These are phyloP conservation scores for Trichophyton simii DNA, from an alignment of 2,329 filamentous ascomycete genomes.

Conservation along the genomic window DNA sequence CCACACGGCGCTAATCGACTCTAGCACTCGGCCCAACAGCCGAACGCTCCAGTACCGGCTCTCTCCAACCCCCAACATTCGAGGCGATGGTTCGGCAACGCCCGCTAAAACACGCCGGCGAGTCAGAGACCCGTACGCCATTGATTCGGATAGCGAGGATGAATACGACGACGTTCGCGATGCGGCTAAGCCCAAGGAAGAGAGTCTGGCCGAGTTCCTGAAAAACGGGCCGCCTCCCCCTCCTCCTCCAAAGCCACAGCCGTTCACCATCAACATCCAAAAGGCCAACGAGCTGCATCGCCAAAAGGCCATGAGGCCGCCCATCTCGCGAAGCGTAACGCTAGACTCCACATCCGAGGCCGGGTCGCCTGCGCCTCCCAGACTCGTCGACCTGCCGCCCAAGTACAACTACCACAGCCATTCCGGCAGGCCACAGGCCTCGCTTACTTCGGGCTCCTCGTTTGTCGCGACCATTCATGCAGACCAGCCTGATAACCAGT, in stretches of 20 bases:
- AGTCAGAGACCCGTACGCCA: slow-evolving; percentile 82
- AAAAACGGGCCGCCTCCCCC: slow-evolving; percentile 33
- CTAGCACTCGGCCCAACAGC: slow-evolving; percentile 22
- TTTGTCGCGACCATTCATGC: slow-evolving; percentile 11
- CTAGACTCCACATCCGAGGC: slow-evolving; percentile 21
- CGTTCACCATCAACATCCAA: slow-evolving; percentile 18
- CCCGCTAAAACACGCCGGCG: slow-evolving; percentile 64
- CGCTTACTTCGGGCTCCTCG: slow-evolving; percentile 18
- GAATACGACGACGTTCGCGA: slow-evolving; percentile 44
- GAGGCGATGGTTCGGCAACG: neutral
- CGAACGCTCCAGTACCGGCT: slow-evolving; percentile 14
- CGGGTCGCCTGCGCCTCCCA: slow-evolving; percentile 20
- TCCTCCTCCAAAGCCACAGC: slow-evolving; percentile 22
- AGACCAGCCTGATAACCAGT: neutral
- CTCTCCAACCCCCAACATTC: neutral
- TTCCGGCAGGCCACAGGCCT: slow-evolving; percentile 8
- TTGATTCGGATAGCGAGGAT: slow-evolving; percentile 62
- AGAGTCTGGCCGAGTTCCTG: slow-evolving; percentile 39
- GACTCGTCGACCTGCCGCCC: slow-evolving; percentile 7
- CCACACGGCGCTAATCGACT: slow-evolving; percentile 53
- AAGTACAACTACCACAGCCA: neutral
- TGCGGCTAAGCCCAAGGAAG: slow-evolving; percentile 30
- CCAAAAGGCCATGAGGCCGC: slow-evolving; percentile 23
- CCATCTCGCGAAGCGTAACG: slow-evolving; percentile 22
- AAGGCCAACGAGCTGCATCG: slow-evolving; percentile 7